Base-by-base conservation (phyloP, 1,139 yeast species). In the Keqinozyma sinolaborantium region DNA sequence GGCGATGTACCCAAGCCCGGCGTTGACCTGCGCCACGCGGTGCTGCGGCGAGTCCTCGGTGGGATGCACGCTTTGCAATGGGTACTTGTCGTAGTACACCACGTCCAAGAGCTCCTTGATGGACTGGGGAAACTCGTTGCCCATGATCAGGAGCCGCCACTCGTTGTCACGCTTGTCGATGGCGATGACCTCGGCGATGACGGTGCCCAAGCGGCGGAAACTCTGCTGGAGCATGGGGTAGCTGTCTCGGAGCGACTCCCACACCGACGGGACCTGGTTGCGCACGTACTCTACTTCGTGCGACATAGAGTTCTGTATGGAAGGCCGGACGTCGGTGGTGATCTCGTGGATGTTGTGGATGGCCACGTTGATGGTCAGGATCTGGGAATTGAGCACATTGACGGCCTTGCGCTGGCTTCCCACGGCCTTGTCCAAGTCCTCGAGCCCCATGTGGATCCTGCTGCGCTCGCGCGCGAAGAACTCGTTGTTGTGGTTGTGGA, bases 41-140 rank as follows among this genome's bases (percentile, higher is more conserved):
- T 33, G 5, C 4, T 36, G 26, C 28, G 46, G 48, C n/a, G 33
- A 32, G 13, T 29, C 30, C 7, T 25, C 34, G 12, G 30, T 28
- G 25, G 40, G 38, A 33, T 42, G 42, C 24, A 31, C 38, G 29
- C 40, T 46, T 7, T 29, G 36, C 18, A 46, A 31, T 5, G 33
- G 33, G 1, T 30, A 20, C 6, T 40, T 34, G 24, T 56, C 48
- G 29, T 58, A 48, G 42, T 66, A 64, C 35, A 70, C 58, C 3
- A 48, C 43, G 5, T 52, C 45, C 14, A 64, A 45, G 10, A 67
- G 34, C 16, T 59, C 63, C 23, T 50, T 51, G 15, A 57, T 52
- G 29, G 52, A 51, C 5, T 55, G 37, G 0, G 73, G 73, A 31
- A 67, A 63, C 32, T 63, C 65, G 3, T 65, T 41, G 0, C 65